Conservation (phyloP, 495 filamentous ascomycete species). For the Talaromyces nanjingensis region DNA sequence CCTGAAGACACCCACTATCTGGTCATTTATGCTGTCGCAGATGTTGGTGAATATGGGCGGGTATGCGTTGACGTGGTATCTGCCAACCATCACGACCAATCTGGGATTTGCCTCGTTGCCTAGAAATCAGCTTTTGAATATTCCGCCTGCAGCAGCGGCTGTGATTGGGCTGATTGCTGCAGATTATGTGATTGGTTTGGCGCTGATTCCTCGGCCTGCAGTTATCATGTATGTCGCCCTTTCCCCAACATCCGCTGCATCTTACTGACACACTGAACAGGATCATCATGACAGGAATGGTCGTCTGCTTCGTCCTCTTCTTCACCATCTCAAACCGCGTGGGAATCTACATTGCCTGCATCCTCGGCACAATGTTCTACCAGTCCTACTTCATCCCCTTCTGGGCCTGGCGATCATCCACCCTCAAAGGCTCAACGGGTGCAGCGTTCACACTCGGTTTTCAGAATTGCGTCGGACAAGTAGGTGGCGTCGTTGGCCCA, state of each 20-base stretch:
- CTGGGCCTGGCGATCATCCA: slow-evolving; percentile 26
- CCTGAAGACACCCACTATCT: slow-evolving; percentile 22
- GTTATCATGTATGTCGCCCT: background rate
- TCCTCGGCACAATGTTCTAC: slow-evolving; percentile 14
- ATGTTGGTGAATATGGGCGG: slow-evolving; percentile 23
- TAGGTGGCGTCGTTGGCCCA: slow-evolving; percentile 25
- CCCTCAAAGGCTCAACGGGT: slow-evolving; percentile 24
- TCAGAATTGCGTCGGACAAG: slow-evolving; percentile 23
- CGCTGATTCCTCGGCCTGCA: background rate
- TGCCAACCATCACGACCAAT: slow-evolving; percentile 24
- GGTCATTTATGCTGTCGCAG: slow-evolving; percentile 25
- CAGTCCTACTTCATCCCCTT: slow-evolving; percentile 24
- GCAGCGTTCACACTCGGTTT: slow-evolving; percentile 27
- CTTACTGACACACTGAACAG: slow-evolving; percentile 8
- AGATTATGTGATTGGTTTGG: background rate
- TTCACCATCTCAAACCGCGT: slow-evolving; percentile 12
- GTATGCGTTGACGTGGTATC: slow-evolving; percentile 22
- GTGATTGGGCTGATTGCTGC: slow-evolving; percentile 16
- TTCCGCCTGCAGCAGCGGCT: slow-evolving; percentile 18
- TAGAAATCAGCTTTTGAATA: slow-evolving; percentile 26
- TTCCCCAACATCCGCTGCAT: background rate
- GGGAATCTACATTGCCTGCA: slow-evolving; percentile 21
- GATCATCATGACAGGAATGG: slow-evolving; percentile 17
- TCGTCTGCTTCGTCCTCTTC: slow-evolving; percentile 23
- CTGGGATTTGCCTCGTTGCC: slow-evolving; percentile 25